A percentile compares a stretch with the other conserved stretches of the same genome.
These are phyloP conservation scores for Aureobasidium vineae DNA, from an alignment of 2,329 filamentous ascomycete species.

Conservation along the genomic window DNA sequence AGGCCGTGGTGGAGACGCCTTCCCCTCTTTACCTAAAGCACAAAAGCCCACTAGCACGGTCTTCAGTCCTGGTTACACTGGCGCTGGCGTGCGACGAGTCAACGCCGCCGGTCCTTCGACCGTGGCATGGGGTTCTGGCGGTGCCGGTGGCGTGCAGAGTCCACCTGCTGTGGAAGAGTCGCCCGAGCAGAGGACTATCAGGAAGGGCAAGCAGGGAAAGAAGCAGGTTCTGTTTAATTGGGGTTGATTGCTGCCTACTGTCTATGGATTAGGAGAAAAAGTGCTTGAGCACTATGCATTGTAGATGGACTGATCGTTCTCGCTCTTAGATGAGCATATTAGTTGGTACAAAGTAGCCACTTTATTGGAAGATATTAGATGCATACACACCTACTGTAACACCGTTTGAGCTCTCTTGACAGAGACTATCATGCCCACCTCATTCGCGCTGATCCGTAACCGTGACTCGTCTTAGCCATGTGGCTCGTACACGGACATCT, in stretches of 20 bases:
- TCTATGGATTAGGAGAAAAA: neutral
- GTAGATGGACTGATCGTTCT: neutral
- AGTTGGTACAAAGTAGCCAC: neutral
- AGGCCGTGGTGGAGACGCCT: conserved; percentile 56
- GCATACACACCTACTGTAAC: neutral
- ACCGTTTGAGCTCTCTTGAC: neutral
- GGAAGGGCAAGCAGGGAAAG: conserved; percentile 51
- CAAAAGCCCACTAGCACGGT: conserved; percentile 63
- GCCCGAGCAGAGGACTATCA: conserved; percentile 39
- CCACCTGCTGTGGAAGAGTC: conserved; percentile 33
- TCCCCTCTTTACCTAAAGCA: conserved; percentile 78
- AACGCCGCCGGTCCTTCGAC: conserved; percentile 43
- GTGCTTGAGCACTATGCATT: neutral
- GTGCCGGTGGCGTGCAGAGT: conserved; percentile 31
- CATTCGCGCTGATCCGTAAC: neutral
- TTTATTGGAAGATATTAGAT: neutral
- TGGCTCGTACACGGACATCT: neutral
- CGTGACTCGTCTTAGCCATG: neutral
- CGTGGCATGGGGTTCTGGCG: conserved; percentile 41
- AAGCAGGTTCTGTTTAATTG: conserved; percentile 54
- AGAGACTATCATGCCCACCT: neutral
- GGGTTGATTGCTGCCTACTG: conserved; percentile 34
- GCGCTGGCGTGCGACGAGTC: conserved; percentile 46
- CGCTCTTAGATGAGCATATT: neutral
- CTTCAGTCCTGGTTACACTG: conserved; percentile 52